phyloP scores from a whole-genome alignment of 257 asterid species.

The Rubia yunnanensis region DNA sequence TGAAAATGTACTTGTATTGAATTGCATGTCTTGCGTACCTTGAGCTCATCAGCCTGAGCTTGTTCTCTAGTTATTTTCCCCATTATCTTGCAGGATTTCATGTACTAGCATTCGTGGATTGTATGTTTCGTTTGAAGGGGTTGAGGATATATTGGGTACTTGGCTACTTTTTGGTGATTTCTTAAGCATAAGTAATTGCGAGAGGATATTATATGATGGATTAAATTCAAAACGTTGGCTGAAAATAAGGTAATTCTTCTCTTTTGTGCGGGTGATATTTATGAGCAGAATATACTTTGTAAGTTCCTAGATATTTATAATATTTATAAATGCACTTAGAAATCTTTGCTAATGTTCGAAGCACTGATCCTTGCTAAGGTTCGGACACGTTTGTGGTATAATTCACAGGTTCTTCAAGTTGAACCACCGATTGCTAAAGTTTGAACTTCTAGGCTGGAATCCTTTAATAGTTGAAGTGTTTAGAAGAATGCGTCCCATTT shows the following conservation, averaged over 20 bases:
- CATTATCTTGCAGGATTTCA: constrained; percentile 3
- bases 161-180: neutral
- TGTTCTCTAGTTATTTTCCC: neutral
- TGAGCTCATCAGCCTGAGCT: neutral
- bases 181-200: neutral
- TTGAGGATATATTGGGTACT: no score
- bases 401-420: constrained; percentile 56
- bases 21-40: neutral
- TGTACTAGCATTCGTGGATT: neutral
- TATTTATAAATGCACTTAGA: neutral
- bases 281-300: constrained; percentile 31
- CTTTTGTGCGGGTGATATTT: neutral
- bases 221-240: neutral
- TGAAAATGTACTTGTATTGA: neutral
- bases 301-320: constrained; percentile 10
- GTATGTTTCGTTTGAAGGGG: neutral
- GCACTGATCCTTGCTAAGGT: no score
- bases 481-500: constrained; percentile 32
- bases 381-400: no score
- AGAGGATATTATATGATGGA: constrained; percentile 6
- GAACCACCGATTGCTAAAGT: constrained; percentile 48
- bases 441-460: constrained; percentile 47
- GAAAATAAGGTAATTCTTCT: constrained; percentile 3
- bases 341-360: no score
- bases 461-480: constrained; percentile 56